Evolutionary conservation across 1,139 yeast species (phyloP).

Genomic region (Debaryomycetaceae sp.): DNA sequence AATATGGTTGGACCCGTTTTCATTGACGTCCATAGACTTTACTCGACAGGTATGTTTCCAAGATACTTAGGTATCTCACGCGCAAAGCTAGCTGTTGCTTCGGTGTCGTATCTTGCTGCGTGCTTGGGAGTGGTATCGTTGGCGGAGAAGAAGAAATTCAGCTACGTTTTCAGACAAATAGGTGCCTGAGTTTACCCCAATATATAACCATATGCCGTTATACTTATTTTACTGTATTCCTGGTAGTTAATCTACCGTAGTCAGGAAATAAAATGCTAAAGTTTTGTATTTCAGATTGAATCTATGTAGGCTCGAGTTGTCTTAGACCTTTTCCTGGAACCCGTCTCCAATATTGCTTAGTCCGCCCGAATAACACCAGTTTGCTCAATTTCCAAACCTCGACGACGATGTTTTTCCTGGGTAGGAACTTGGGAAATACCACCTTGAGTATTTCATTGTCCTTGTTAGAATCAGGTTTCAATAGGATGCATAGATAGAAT

Average conservation of each 20-base stretch:
- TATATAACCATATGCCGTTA: too few species aligned
- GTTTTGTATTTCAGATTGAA: neutral
- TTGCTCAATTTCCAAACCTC: constrained; percentile 41
- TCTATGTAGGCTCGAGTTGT: constrained; percentile 2
- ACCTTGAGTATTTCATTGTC: constrained; percentile 37
- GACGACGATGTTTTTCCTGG: constrained; percentile 41
- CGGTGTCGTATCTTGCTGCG: constrained; percentile 12
- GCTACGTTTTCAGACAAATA: constrained; percentile 23
- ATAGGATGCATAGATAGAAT: constrained; percentile 56
- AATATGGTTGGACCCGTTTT: neutral
- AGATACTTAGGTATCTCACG: neutral
- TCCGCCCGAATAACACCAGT: constrained; percentile 33
- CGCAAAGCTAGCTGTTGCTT: neutral
- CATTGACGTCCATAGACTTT: neutral
- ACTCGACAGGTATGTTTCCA: neutral
- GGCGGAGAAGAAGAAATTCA: constrained; percentile 22
- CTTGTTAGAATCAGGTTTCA: constrained; percentile 28
- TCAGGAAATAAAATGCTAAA: neutral
- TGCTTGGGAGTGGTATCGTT: constrained; percentile 19
- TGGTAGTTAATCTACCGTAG: neutral
- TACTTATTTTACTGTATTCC: neutral
- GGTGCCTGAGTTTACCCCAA: constrained; percentile 12
- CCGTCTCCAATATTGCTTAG: constrained; percentile 36
- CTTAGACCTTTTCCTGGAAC: constrained; percentile 45
- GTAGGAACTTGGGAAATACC: constrained; percentile 49